These are phyloP conservation scores for Haematococcus lacustris DNA, from an alignment of 139 green algal genomes.

Conservation along the genomic window DNA sequence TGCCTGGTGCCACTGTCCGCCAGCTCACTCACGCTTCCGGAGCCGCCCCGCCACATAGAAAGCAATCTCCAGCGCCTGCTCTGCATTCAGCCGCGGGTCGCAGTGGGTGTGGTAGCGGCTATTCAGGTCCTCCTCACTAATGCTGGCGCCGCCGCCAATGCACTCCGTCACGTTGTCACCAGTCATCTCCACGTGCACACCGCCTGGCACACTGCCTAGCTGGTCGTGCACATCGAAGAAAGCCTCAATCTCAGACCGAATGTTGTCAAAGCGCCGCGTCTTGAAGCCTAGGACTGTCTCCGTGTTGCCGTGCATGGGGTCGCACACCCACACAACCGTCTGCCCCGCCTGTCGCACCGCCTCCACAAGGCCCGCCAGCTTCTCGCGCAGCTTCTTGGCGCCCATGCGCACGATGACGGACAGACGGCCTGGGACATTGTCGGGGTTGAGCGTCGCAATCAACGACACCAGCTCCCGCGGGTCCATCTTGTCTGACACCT, in stretches of 20 bases:
- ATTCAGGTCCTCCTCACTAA: slow-evolving; percentile 73
- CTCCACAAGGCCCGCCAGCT: slow-evolving; percentile 70
- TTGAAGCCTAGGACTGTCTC: slow-evolving; percentile 89
- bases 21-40: slow-evolving; percentile 26
- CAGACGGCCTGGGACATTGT: slow-evolving; percentile 89
- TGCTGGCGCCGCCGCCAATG: slow-evolving; percentile 77
- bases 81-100: slow-evolving; percentile 96
- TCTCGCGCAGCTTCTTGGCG: slow-evolving; percentile 73
- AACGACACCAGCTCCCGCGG: slow-evolving; percentile 84
- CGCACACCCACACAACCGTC: slow-evolving; percentile 91
- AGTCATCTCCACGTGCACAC: slow-evolving; percentile 99
- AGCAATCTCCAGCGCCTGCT: slow-evolving; percentile 94
- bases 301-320: slow-evolving; percentile 99
- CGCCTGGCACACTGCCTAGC: slow-evolving; percentile 54
- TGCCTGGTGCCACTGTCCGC: too few relatives aligned
- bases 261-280: slow-evolving; percentile 91
- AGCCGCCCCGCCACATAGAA: slow-evolving; percentile 91
- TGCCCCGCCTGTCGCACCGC: slow-evolving; percentile 61
- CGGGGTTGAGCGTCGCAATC: slow-evolving; percentile 85
- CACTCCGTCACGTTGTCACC: slow-evolving; percentile 94
- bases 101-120: slow-evolving; percentile 98
- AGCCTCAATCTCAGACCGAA: slow-evolving; percentile 66
- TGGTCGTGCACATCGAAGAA: slow-evolving; percentile 90
- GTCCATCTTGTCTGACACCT: slow-evolving; percentile 90
- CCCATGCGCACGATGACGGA: slow-evolving; percentile 96